Base-by-base conservation (phyloP, 495 filamentous ascomycete genomes). In the Aspergillus heteromorphus region DNA sequence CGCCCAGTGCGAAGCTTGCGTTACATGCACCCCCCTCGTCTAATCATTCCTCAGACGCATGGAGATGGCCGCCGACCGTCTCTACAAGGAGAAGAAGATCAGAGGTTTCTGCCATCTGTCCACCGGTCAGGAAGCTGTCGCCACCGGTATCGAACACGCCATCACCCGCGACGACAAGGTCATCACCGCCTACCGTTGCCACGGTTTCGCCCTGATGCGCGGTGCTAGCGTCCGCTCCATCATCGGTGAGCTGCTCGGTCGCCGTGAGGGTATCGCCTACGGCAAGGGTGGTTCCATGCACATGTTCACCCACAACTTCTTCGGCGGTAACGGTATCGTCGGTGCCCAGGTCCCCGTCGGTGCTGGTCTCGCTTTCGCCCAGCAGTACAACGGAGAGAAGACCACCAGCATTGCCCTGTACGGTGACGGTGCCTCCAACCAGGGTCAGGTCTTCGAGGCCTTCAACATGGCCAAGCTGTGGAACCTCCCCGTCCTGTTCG, bases 381-480 rank as follows among this genome's bases (percentile, higher is more conserved):
- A 97, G 78, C 86, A 96, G 75, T 98, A 98, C 79, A 85, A 83
- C 71, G 83, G 81, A 63, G 83, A 86, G 74, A 81, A 87, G 74
- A 91, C 88, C 69, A 89, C 88, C 47, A 89, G 88, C 52, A 81
- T 98, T 59, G 83, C 90, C 52, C 80, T 98, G 49, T 98, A 98
- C 71, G 93, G 92, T 80, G 93, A 98, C 64, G 93, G 93, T 77
- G 93, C 93, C 55, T 86, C 85, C 76, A 98, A 98, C 79, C 93
- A 98, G 81, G 93, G 93, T 61, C 93, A 98, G 75, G 95, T 98
- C 55, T 98, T 98, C 67, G 93, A 98, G 82, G 91, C 93, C 53
- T 98, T 96, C 83, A 98, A 98, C 85, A 98, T 98, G 93, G 93
- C 93, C 45, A 97, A 97, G 84, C 86, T 98, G 55, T 98, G 93